Base-by-base conservation (phyloP, 768 basidiomycete genomes). In the Boletus subcaerulescens region DNA sequence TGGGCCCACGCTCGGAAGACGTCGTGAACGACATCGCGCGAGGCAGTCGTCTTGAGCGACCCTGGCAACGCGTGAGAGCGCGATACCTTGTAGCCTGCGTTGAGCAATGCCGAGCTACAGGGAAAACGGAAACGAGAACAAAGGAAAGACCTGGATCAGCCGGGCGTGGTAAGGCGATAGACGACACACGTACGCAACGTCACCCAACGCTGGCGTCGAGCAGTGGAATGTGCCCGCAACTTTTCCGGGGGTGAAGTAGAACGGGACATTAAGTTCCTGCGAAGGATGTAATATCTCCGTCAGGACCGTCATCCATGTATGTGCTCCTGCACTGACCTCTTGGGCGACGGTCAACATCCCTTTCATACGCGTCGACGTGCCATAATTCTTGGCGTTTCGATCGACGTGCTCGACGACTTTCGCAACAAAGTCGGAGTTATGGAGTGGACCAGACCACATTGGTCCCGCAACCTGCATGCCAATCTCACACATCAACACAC, bases 371-470 rank as follows among this genome's bases (percentile, higher is more conserved):
- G 80, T 62, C 15, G 82, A 78, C 0, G 95, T 98, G 11, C 87
- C 86, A 65, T 94, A 98, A 39, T 78, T 79, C 39, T 77, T 75
- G 58, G 80, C 68, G 58, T 86, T 80, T 15, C 67, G 70, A 53
- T 86, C 83, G 13, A 95, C 74, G 63, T 94, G 89, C 20, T 80
- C 75, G 31, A 97, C 74, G 14, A 96, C 86, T 58, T 82, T 82
- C n/a, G 73, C 68, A 6, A 93, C 78, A 62, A 98, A 99, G 7
- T 75, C 76, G 2, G 74, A 61, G 65, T 93, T 81, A 64, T 99
- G 97, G 22, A 99, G 72, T 2, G 87, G 83, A 2, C 88, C 94
- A 6, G 89, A 85, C 97, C 97, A 98, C 91, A 99, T 95, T 0
- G 97, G 97, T 2, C 97, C 97, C 18, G 89, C 92, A 35, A 94